A percentile compares a stretch with the other conserved stretches of the same genome.
phyloP scores from a whole-genome alignment of 306 rosid species.

The Lotus japonicus region DNA sequence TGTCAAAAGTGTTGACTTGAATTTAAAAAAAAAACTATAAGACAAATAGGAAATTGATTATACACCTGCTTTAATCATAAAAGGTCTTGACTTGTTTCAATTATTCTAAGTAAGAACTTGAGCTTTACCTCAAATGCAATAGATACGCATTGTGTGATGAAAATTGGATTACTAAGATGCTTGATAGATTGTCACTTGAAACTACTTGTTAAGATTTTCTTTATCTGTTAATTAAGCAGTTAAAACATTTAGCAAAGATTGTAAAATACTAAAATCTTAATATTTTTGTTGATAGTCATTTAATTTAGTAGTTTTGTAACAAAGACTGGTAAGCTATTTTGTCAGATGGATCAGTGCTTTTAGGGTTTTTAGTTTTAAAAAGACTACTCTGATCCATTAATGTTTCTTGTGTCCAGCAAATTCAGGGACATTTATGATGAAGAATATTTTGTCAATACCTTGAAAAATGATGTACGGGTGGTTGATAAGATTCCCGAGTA shows the following conservation, averaged over 20 bases:
- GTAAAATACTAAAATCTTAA: neutral
- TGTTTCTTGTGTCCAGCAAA: slow-evolving; percentile 58
- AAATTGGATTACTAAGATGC: neutral
- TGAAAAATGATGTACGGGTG: slow-evolving; percentile 77
- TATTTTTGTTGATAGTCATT: neutral
- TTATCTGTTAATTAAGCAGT: neutral
- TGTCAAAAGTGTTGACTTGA: neutral
- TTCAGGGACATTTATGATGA: slow-evolving; percentile 85
- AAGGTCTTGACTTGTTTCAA: neutral
- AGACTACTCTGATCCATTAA: slow-evolving; percentile 25
- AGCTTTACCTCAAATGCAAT: neutral
- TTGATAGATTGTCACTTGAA: neutral
- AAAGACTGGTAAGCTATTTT: neutral
- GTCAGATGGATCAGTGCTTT: neutral
- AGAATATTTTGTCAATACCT: slow-evolving; percentile 58
- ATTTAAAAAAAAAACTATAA: neutral
- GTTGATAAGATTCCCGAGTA: slow-evolving; percentile 78
- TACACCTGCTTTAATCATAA: neutral
- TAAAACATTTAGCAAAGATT: neutral
- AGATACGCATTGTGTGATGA: neutral
- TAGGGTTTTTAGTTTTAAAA: slow-evolving; percentile 6
- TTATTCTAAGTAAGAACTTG: neutral
- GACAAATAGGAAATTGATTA: neutral
- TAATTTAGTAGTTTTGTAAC: neutral
- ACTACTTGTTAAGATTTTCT: neutral